Conservation (phyloP, 176 grass and related monocot species). For the Rhynchospora tenuis region DNA sequence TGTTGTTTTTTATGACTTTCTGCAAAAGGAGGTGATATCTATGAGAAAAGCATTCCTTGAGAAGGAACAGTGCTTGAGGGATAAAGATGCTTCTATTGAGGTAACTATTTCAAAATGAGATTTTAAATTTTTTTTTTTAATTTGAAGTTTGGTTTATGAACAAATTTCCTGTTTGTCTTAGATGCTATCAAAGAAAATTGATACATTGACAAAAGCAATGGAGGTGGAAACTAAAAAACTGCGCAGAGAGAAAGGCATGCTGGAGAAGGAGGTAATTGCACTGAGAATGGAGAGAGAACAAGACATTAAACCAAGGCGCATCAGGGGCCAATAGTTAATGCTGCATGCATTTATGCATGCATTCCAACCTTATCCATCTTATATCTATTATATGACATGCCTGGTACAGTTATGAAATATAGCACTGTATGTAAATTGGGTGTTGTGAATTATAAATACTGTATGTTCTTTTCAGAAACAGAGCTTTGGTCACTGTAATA, state of each 20-base stretch:
- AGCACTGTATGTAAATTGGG: background rate
- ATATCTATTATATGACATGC: background rate
- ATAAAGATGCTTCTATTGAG: constrained; percentile 95
- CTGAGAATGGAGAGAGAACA: constrained; percentile 64
- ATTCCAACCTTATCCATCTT: background rate
- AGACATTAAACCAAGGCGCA: constrained; percentile 57
- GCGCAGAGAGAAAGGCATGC: constrained; percentile 64
- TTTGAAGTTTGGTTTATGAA: background rate
- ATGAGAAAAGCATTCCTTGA: constrained; percentile 83
- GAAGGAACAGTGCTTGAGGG: constrained; percentile 87
- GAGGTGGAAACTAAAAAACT: constrained; percentile 89
- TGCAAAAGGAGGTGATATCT: constrained; percentile 84
- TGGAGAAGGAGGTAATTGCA: constrained; percentile 88
- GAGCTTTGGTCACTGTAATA: constrained; percentile 9
- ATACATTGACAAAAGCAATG: constrained; percentile 89
- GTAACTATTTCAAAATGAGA: constrained; percentile 30
- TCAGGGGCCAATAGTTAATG: constrained; percentile 14
- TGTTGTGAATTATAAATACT: constrained; percentile 13
- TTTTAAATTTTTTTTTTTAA: background rate
- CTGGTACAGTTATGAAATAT: constrained; percentile 11
- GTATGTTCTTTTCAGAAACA: constrained; percentile 13
- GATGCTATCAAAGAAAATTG: constrained; percentile 92
- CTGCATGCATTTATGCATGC: background rate
- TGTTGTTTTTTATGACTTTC: constrained; percentile 77
- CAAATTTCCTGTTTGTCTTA: constrained; percentile 21